A percentile compares a stretch with the other conserved stretches of the same genome.
phyloP scores from a whole-genome alignment of 352 stramenopile genomes.

The Blastocystis sp. region DNA sequence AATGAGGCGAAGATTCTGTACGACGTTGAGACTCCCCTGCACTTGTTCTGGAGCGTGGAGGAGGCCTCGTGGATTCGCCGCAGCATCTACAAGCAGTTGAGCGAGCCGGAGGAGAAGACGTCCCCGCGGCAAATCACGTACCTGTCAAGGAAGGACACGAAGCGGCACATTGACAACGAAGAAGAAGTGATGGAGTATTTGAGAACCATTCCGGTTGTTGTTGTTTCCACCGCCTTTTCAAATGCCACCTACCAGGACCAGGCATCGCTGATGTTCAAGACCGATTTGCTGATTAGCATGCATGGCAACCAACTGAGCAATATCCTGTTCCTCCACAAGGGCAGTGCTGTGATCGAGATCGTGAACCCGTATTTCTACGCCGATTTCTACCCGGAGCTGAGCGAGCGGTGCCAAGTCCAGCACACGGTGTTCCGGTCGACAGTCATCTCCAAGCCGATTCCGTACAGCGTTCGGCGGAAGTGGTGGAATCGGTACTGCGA shows the following conservation, averaged over 20 bases:
- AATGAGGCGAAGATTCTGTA: neutral
- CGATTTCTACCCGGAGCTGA: neutral
- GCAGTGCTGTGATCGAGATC: conserved; percentile 28
- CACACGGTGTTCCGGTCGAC: neutral
- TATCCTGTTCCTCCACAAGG: conserved; percentile 7
- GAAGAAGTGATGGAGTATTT: neutral
- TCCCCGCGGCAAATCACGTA: neutral
- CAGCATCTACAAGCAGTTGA: neutral
- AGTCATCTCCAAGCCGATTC: neutral
- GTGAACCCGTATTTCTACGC: conserved; percentile 1
- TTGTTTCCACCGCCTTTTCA: neutral
- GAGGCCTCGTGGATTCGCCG: neutral
- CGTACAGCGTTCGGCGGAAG: neutral
- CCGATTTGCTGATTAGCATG: neutral
- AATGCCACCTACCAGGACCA: neutral
- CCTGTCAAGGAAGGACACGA: neutral
- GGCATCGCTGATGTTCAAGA: neutral
- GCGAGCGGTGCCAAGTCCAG: neutral
- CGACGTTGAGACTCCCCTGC: neutral
- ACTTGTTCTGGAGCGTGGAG: neutral
- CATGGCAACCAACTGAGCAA: conserved; percentile 11
- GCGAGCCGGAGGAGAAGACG: neutral
- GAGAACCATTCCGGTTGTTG: neutral
- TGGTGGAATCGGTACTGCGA: neutral
- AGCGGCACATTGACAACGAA: neutral